Percentiles rank a stretch among this genome's conserved stretches.
Conservation (phyloP, 441 rosid genomes). For the Pelargonium myrrhifolium region DNA sequence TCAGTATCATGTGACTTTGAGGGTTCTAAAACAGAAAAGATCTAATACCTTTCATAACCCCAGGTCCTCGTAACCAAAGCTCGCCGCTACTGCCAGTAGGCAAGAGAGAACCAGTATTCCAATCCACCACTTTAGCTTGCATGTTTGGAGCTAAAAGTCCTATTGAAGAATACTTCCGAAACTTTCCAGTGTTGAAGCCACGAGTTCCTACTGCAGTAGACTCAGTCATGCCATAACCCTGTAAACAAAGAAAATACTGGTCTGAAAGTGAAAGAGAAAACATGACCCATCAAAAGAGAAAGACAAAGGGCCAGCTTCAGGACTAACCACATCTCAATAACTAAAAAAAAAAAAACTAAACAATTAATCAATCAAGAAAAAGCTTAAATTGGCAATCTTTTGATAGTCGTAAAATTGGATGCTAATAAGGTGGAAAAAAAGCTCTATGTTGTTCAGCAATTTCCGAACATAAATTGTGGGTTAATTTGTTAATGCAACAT, state of each 20-base stretch:
- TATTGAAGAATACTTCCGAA: constrained; percentile 45
- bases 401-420: too few relatives aligned
- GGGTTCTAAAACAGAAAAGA: not conserved
- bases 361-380: not conserved
- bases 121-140: constrained; percentile 72
- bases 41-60: constrained; percentile 58
- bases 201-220: constrained; percentile 81
- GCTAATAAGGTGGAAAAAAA: too few relatives aligned
- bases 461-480: too few relatives aligned
- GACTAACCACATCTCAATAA: too few relatives aligned
- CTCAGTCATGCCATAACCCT: constrained; percentile 95
- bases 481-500: too few relatives aligned
- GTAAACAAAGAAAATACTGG: constrained; percentile 12
- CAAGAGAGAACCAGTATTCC: constrained; percentile 49
- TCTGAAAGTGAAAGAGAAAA: constrained; percentile 8
- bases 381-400: too few relatives aligned
- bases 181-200: constrained; percentile 44
- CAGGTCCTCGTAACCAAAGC: constrained; percentile 81
- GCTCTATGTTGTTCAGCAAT: too few relatives aligned
- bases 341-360: not conserved
- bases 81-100: constrained; percentile 67
- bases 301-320: not conserved
- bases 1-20: too few relatives aligned
- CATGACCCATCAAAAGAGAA: not conserved
- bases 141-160: constrained; percentile 79